Evolutionary conservation across 2,329 filamentous ascomycete genomes (phyloP).

Genomic region (Colletotrichum siamense): DNA sequence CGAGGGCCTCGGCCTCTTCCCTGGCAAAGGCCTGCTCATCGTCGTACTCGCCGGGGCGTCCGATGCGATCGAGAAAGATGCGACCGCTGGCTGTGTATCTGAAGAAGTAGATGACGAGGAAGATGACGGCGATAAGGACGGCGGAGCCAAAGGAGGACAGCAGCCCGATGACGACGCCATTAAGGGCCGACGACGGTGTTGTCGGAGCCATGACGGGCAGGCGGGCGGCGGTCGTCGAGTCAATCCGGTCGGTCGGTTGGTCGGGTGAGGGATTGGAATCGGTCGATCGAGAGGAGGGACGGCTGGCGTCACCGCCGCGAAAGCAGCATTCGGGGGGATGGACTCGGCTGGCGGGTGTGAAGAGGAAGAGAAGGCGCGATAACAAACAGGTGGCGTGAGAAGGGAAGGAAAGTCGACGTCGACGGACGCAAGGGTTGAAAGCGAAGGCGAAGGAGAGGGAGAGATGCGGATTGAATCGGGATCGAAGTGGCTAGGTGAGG

Average conservation of each 20-base stretch:
- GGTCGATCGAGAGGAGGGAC: slow-evolving; percentile 20
- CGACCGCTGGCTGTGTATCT: slow-evolving; percentile 86
- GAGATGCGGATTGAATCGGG: neutral
- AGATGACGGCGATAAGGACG: slow-evolving; percentile 79
- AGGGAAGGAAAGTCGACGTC: slow-evolving; percentile 2
- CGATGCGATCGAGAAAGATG: slow-evolving; percentile 92
- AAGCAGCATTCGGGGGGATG: slow-evolving; percentile 19
- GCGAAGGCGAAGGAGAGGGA: neutral
- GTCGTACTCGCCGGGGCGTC: slow-evolving; percentile 93
- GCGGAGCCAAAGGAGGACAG: slow-evolving; percentile 94
- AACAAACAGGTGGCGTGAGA: neutral
- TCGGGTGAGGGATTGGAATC: neutral
- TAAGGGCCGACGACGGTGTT: slow-evolving; percentile 54
- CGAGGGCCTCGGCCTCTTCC: slow-evolving; percentile 94
- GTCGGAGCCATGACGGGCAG: slow-evolving; percentile 22
- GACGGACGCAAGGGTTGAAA: neutral
- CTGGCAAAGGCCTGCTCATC: slow-evolving; percentile 94
- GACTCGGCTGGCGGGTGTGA: neutral
- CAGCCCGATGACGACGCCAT: slow-evolving; percentile 91
- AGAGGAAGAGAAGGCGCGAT: neutral
- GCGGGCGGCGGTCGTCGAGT: slow-evolving; percentile 16
- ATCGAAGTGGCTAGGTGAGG: neutral
- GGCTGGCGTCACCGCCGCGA: slow-evolving; percentile 26
- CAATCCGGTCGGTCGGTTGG: slow-evolving; percentile 10
- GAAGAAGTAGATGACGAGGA: slow-evolving; percentile 90